phyloP scores from a whole-genome alignment of 2,329 filamentous ascomycete genomes.

The Endoconidiophora polonica region DNA sequence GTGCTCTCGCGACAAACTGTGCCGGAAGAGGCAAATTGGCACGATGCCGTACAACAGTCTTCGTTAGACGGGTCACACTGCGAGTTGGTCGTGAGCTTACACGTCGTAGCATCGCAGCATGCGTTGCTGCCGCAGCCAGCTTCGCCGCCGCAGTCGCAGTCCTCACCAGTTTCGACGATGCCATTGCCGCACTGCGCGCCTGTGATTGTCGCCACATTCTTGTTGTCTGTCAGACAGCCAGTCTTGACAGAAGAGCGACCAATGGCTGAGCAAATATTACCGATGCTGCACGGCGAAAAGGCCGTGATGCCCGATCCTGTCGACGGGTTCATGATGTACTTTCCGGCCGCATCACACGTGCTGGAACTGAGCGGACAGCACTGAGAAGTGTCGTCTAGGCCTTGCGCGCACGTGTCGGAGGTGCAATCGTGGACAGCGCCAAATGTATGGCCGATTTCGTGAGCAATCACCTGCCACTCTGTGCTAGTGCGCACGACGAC shows the following conservation, averaged over 20 bases:
- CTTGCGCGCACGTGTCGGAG: slow-evolving; percentile 44
- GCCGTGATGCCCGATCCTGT: slow-evolving; percentile 53
- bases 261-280: slow-evolving; percentile 84
- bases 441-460: slow-evolving; percentile 88
- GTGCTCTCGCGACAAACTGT: slow-evolving; percentile 68
- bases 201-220: slow-evolving; percentile 62
- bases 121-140: slow-evolving; percentile 53
- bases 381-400: slow-evolving; percentile 32
- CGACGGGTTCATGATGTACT: slow-evolving; percentile 93
- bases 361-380: slow-evolving; percentile 63
- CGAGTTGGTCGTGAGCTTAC: slow-evolving; percentile 60
- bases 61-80: slow-evolving; percentile 72
- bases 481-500: slow-evolving; percentile 69
- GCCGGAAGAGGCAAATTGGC: slow-evolving; percentile 47
- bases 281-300: slow-evolving; percentile 80
- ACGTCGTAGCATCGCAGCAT: slow-evolving; percentile 77
- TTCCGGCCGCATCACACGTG: slow-evolving; percentile 58
- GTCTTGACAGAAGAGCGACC: slow-evolving; percentile 60
- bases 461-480: slow-evolving; percentile 92
- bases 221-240: slow-evolving; percentile 69
- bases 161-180: slow-evolving; percentile 84
- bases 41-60: slow-evolving; percentile 56
- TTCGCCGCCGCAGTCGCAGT: slow-evolving; percentile 84
- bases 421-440: slow-evolving; percentile 92
- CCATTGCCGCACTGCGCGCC: slow-evolving; percentile 87